Evolutionary conservation across 169 alveolate genomes (phyloP).

Genomic region (Cyclospora cayetanensis): DNA sequence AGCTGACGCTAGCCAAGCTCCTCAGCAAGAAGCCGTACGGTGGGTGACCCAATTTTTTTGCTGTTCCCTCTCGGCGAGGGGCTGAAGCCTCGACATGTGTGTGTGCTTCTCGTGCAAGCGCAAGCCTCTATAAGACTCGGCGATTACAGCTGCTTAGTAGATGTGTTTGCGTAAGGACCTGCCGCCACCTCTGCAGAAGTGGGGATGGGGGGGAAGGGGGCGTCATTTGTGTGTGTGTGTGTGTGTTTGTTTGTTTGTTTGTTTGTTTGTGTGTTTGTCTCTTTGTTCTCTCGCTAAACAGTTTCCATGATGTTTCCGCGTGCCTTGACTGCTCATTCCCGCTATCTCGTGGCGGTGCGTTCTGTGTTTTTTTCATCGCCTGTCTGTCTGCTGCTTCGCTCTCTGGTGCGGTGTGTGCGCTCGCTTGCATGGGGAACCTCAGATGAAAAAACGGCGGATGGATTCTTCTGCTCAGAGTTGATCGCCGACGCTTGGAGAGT

Average conservation of each 20-base stretch:
- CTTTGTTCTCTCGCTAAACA: background rate
- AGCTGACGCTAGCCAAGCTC: conserved; percentile 21
- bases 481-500: conserved; percentile 43
- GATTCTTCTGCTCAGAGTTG: conserved; percentile 52
- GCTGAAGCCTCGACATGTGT: background rate
- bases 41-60: background rate
- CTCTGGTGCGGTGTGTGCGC: no score
- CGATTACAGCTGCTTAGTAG: background rate
- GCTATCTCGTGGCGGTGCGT: background rate
- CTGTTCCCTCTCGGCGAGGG: background rate
- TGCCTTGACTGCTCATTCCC: background rate
- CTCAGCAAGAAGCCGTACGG: background rate
- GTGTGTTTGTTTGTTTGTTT: background rate
- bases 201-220: no score
- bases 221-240: background rate
- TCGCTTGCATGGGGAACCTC: no score
- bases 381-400: no score
- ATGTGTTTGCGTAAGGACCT: background rate
- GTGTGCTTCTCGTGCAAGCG: background rate
- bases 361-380: no score
- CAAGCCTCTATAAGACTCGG: background rate
- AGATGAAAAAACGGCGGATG: background rate
- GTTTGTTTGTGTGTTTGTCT: background rate
- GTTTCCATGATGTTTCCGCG: background rate
- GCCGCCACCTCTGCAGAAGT: background rate